Percentiles rank a stretch among this genome's conserved stretches.
phyloP scores from a whole-genome alignment of 2,329 filamentous ascomycete genomes.

The Neonectria sp. region DNA sequence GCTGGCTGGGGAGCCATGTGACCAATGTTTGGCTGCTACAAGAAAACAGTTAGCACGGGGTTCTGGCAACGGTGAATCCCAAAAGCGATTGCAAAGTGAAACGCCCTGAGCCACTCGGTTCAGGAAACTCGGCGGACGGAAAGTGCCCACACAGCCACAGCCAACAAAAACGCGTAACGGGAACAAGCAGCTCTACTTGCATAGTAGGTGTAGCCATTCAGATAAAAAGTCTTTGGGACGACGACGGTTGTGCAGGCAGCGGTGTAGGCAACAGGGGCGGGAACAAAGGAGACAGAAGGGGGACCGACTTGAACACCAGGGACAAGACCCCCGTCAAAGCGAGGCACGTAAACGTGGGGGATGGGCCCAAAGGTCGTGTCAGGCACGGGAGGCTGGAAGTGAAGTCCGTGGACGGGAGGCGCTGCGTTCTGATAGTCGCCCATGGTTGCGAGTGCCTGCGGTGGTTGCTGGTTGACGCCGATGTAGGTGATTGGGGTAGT shows the following conservation, averaged over 20 bases:
- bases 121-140: background rate
- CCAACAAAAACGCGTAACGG: constrained; percentile 22
- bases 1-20: constrained; percentile 46
- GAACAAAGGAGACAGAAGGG: constrained; percentile 49
- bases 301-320: constrained; percentile 53
- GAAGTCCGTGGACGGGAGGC: constrained; percentile 61
- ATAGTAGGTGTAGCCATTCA: constrained; percentile 55
- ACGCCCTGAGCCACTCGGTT: constrained; percentile 17
- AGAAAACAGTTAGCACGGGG: constrained; percentile 34
- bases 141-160: constrained; percentile 4
- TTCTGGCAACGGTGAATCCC: background rate
- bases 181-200: constrained; percentile 53
- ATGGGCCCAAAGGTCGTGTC: constrained; percentile 71
- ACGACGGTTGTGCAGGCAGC: constrained; percentile 49
- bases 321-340: constrained; percentile 58
- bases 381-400: constrained; percentile 72
- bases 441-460: constrained; percentile 47
- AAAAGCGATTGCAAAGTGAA: constrained; percentile 1
- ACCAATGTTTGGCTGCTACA: constrained; percentile 52
- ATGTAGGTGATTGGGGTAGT: constrained; percentile 48
- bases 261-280: constrained; percentile 39
- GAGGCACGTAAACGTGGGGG: constrained; percentile 69
- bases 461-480: constrained; percentile 41
- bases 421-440: constrained; percentile 60
- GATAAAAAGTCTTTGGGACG: constrained; percentile 52